A percentile compares a stretch with the other conserved stretches of the same genome.
These are phyloP conservation scores for Mycena alexandri DNA, from an alignment of 768 basidiomycete genomes.

Conservation along the genomic window DNA sequence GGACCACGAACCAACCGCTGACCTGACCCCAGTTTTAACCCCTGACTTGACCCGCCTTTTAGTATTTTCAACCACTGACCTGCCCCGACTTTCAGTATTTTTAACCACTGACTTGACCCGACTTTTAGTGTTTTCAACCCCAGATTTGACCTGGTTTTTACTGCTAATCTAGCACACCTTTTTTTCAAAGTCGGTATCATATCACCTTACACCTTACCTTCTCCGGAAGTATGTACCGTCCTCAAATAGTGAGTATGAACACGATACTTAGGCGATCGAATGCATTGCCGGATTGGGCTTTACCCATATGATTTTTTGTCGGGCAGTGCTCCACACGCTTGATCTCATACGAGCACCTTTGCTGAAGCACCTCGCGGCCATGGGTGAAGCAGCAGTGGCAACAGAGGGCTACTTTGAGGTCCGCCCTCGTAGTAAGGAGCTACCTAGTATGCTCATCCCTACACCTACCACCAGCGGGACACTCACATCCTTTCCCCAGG, in stretches of 20 bases:
- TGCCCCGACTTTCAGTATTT: neutral
- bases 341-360: too few species aligned
- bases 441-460: neutral
- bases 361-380: too few species aligned
- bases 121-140: neutral
- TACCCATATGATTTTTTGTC: neutral
- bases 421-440: neutral
- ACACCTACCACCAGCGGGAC: neutral
- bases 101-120: neutral
- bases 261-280: neutral
- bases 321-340: too few species aligned
- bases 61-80: neutral
- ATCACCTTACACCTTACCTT: too few species aligned
- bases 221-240: too few species aligned
- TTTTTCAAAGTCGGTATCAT: too few species aligned
- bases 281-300: neutral
- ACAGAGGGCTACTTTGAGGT: neutral
- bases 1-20: neutral
- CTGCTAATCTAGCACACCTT: too few species aligned
- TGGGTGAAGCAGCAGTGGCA: neutral
- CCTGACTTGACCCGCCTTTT: conserved; percentile 1
- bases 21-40: conserved; percentile 2
- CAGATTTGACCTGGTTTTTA: too few species aligned
- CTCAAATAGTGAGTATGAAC: too few species aligned
- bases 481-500: neutral